Evolutionary conservation across 1,284 basidiomycete species (phyloP), one percentile per base, ranked within the genome.

Genomic region (Phylloporus sp.): DNA sequence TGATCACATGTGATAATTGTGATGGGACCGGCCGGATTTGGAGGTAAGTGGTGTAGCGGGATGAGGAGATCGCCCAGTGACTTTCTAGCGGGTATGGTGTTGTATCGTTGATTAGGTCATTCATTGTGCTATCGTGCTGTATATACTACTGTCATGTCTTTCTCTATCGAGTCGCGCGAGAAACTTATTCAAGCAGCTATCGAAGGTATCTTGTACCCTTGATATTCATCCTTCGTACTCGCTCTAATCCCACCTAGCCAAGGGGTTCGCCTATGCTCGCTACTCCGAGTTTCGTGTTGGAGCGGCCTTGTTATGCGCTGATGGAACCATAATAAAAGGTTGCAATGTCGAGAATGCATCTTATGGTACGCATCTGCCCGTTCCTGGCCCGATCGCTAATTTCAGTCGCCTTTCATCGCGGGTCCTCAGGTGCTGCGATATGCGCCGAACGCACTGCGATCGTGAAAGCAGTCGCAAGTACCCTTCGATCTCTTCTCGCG

Each of bases 231-330:
- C 22, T 20, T 22, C 20, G 6, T 50, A 24, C 42, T 2, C 10
- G 2, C 24, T 53, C 37, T 49, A 13, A 50, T 18, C 15, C 6
- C 54, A 22, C 10, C 13, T 66, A 90, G 89, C 84, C 26, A 84
- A 85, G 64, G 78, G 84, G 57, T 76, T 77, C 49, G 82, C 90
- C 2, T 93, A 95, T 72, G 83, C 78, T 47, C 90, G 85, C 0
- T 95, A 95, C 77, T 96, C 94, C 58, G 91, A 94, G 34, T 96
- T 97, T 74, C 88, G 91, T 40, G 95, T 98, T 5, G 95, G 95
- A 0, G 94, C 95, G 0, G 91, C 94, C 0, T 78, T 97, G 12
- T 78, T 96, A 12, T 82, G 88, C 2, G 75, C 83, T 1, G 85
- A 90, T 60, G 94, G 93, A 2, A 78, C 81, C 20, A 84, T 96